Evolutionary conservation across 495 filamentous ascomycete genomes (phyloP), one percentile per base, ranked within the genome.

Genomic region (Neurospora tetrasperma): DNA sequence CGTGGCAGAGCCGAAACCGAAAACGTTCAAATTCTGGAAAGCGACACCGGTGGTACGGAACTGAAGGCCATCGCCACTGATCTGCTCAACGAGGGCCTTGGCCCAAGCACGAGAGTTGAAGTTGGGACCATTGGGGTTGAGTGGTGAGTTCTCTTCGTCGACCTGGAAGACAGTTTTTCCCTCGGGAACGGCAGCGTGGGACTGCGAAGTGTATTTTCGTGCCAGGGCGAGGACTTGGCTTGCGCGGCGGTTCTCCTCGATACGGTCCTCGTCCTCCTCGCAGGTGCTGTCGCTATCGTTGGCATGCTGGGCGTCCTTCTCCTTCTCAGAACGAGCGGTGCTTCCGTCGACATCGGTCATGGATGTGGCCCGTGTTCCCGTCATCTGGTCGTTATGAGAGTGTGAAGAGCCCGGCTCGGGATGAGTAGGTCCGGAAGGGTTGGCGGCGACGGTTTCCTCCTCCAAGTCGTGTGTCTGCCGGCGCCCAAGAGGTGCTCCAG

Each of bases 1-100:
- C 2, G 92, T 92, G 1, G 90, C 83, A 62, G 86, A 88, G 31
- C 92, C 93, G 78, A 89, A 94, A 41, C 93, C 93, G 80, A 93
- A 89, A 31, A 93, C 90, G 73, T 87, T 92, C 72, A 96, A 83
- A 75, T 93, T 88, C 76, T 86, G 87, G 79, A 85, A 89, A 71
- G 81, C 76, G 44, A 90, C 82, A 43, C 88, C 89, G 5, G 83
- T 83, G 4, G 85, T 85, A 71, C 87, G 82, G 73, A 83, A 83
- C 23, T 80, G 76, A 40, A 79, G 76, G 23, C 86, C 86, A 39
- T 82, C 80, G 46, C 82, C 80, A 18, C 79, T 73, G 5, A 85
- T 76, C 73, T 87, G 78, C 40, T 83, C 81, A 43, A 88, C 82
- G 42, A 89, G 72, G 35, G 84, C 78, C 81, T 88, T 89, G 42